These are phyloP conservation scores for Trichoderma sp. DNA, from an alignment of 2,329 filamentous ascomycete genomes.

Conservation along the genomic window DNA sequence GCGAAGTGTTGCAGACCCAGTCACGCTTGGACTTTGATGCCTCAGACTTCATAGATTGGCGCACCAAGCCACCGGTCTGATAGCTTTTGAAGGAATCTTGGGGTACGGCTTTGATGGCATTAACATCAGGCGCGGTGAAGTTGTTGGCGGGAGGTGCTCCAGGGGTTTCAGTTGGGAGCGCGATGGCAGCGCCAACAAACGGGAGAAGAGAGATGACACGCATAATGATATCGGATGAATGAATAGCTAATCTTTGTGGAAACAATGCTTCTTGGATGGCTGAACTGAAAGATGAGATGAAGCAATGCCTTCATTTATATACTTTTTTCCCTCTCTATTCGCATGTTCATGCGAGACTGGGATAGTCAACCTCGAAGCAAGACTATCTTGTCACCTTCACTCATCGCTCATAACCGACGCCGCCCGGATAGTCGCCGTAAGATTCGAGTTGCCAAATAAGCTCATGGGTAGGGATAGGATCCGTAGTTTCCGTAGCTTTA, in stretches of 20 bases:
- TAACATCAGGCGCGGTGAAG: neutral
- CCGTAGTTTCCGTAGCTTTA: neutral
- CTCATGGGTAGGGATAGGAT: neutral
- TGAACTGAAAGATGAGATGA: neutral
- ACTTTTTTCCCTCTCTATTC: neutral
- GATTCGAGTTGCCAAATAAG: neutral
- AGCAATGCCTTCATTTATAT: neutral
- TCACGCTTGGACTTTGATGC: neutral
- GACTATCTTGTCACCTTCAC: neutral
- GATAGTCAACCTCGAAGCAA: neutral
- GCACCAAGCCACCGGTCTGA: neutral
- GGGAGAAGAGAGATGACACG: neutral
- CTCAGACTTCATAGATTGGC: neutral
- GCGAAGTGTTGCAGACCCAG: neutral
- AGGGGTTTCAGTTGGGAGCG: neutral
- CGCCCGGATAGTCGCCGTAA: neutral
- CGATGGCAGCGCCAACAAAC: neutral
- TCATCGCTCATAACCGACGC: neutral
- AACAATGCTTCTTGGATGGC: neutral
- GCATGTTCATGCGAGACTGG: neutral
- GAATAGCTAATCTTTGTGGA: neutral
- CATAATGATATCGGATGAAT: neutral
- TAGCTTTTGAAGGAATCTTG: neutral
- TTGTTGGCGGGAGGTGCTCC: neutral
- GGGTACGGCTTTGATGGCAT: neutral